Conservation (phyloP, 73 alveolate genomes). For the Urostyla sp. region DNA sequence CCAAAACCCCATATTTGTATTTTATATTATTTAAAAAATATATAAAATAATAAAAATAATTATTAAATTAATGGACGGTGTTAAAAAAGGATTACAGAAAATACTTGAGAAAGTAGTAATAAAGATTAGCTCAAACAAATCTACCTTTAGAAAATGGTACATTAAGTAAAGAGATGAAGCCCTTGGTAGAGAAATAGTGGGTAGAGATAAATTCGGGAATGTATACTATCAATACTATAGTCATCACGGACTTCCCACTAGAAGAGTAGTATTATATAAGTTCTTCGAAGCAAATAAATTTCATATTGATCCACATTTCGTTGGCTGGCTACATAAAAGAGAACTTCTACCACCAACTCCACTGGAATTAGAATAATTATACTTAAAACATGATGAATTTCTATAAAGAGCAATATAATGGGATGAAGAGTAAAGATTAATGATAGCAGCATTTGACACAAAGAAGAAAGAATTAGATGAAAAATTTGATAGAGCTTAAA, state of each 20-base stretch:
- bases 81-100: neutral
- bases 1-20: too few species aligned
- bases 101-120: neutral
- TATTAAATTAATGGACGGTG: constrained; percentile 5
- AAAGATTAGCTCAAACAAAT: neutral
- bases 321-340: constrained; percentile 66
- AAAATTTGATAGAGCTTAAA: constrained; percentile 29
- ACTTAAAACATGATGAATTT: constrained; percentile 65
- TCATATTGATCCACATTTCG: constrained; percentile 61
- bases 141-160: constrained; percentile 15
- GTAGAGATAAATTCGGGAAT: constrained; percentile 70
- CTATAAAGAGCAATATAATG: constrained; percentile 54
- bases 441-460: constrained; percentile 21
- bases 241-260: constrained; percentile 73
- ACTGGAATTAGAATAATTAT: constrained; percentile 54
- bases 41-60: too few species aligned
- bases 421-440: constrained; percentile 56
- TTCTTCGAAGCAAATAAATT: constrained; percentile 65
- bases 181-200: constrained; percentile 67
- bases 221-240: constrained; percentile 66
- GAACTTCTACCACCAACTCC: constrained; percentile 72
- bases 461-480: constrained; percentile 35
- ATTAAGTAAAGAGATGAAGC: constrained; percentile 43
- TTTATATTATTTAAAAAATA: too few species aligned
- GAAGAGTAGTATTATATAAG: constrained; percentile 66